Percentiles rank a stretch among this genome's conserved stretches.
These are phyloP conservation scores for Onygenales sp. DNA, from an alignment of 2,329 filamentous ascomycete species.

Conservation along the genomic window DNA sequence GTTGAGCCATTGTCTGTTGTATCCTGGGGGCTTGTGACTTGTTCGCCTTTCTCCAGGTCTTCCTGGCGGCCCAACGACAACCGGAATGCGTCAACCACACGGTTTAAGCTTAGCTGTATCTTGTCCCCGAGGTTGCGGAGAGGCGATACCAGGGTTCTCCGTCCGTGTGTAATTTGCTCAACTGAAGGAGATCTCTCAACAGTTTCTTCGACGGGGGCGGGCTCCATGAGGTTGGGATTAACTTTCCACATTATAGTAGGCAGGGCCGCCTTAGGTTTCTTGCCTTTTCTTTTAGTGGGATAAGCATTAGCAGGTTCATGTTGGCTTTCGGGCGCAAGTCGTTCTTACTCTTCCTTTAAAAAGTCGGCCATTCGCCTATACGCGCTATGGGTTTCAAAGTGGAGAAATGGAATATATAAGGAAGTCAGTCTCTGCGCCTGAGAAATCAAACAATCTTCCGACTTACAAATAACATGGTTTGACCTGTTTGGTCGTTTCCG, in stretches of 20 bases:
- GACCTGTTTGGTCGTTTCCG: not conserved
- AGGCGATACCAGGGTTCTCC: not conserved
- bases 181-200: not conserved
- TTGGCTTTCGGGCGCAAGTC: not conserved
- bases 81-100: not conserved
- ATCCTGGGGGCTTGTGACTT: not conserved
- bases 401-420: slow-evolving; percentile 1
- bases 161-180: not conserved
- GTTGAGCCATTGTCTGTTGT: not conserved
- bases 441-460: not conserved
- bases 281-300: not conserved
- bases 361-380: slow-evolving; percentile 1
- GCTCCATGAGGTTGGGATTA: not conserved
- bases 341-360: not conserved
- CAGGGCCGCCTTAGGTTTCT: not conserved
- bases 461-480: slow-evolving; percentile 5
- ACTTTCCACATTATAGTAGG: not conserved
- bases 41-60: not conserved
- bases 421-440: not conserved
- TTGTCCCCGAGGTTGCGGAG: not conserved
- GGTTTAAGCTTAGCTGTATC: not conserved
- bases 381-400: slow-evolving; percentile 1
- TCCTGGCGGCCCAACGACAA: not conserved
- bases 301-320: not conserved
- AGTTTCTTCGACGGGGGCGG: not conserved